These are phyloP conservation scores for Calonectria fujianensis DNA, from an alignment of 2,329 filamentous ascomycete genomes.

Conservation along the genomic window DNA sequence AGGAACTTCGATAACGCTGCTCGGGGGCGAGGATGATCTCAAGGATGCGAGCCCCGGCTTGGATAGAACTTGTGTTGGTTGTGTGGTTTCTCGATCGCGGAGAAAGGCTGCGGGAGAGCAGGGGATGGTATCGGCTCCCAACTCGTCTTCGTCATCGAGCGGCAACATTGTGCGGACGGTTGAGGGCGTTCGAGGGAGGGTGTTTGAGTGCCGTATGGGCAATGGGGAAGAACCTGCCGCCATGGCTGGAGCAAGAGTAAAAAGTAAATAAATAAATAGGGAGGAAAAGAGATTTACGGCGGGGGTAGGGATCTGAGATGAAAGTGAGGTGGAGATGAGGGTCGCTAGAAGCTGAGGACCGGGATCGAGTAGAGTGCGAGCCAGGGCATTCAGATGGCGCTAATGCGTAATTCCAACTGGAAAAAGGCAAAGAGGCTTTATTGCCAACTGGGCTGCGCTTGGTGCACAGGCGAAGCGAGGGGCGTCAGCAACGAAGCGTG, in stretches of 20 bases:
- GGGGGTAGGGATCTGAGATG: conserved; percentile 40
- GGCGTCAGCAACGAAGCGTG: conserved; percentile 33
- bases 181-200: conserved; percentile 55
- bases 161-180: conserved; percentile 49
- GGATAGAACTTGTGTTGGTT: conserved; percentile 69
- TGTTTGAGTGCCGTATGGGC: conserved; percentile 57
- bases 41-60: conserved; percentile 60
- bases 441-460: conserved; percentile 29
- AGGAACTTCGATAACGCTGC: conserved; percentile 82
- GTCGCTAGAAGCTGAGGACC: conserved; percentile 43
- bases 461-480: conserved; percentile 38
- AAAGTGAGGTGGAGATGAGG: conserved; percentile 32
- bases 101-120: conserved; percentile 64
- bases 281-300: conserved; percentile 36
- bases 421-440: conserved; percentile 22
- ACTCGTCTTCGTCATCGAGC: conserved; percentile 67
- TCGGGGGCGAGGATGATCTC: conserved; percentile 65
- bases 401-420: conserved; percentile 15
- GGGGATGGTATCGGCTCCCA: conserved; percentile 67
- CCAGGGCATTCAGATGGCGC: conserved; percentile 16
- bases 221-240: conserved; percentile 57
- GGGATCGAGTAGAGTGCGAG: conserved; percentile 38
- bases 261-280: conserved; percentile 27
- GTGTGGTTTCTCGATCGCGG: conserved; percentile 60
- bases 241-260: conserved; percentile 50